phyloP scores from a whole-genome alignment of 257 asterid genomes.

The Plantago elongata region DNA sequence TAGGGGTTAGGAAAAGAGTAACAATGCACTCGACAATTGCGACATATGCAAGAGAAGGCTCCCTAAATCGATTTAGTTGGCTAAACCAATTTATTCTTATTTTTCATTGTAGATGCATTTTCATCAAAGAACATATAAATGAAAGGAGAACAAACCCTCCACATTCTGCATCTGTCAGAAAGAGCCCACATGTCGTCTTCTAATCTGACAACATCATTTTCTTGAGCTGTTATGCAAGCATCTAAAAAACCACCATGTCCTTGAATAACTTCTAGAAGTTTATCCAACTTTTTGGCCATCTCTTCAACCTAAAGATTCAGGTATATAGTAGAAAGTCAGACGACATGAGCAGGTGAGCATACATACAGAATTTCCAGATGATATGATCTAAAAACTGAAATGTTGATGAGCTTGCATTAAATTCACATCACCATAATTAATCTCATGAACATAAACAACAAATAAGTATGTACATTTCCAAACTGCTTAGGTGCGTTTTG shows the following conservation, averaged over 20 bases:
- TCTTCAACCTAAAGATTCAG: conserved; percentile 68
- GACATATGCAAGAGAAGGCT: too few species aligned
- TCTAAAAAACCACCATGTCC: conserved; percentile 73
- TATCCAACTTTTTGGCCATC: conserved; percentile 65
- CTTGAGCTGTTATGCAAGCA: conserved; percentile 60
- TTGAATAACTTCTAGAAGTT: conserved; percentile 70
- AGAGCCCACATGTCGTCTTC: conserved; percentile 62
- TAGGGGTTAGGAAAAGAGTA: too few species aligned
- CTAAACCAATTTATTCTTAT: too few species aligned
- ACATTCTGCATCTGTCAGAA: conserved; percentile 60
- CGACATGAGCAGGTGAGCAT: conserved; percentile 7
- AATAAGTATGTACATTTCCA: conserved; percentile 51
- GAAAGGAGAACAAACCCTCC: conserved; percentile 57
- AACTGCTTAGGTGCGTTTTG: conserved; percentile 55
- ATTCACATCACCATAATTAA: conserved; percentile 9
- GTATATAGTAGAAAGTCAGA: conserved; percentile 6
- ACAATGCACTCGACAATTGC: too few species aligned
- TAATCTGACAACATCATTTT: conserved; percentile 47
- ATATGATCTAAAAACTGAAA: conserved; percentile 21
- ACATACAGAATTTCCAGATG: conserved; percentile 11
- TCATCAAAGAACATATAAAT: conserved; percentile 9
- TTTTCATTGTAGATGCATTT: neutral
- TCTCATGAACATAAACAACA: conserved; percentile 15
- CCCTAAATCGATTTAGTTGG: too few species aligned
- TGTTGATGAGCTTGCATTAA: conserved; percentile 10